Percentiles rank a stretch among this genome's conserved stretches.
phyloP scores from a whole-genome alignment of 495 filamentous ascomycete genomes.

The Trichoderma asperelloides region DNA sequence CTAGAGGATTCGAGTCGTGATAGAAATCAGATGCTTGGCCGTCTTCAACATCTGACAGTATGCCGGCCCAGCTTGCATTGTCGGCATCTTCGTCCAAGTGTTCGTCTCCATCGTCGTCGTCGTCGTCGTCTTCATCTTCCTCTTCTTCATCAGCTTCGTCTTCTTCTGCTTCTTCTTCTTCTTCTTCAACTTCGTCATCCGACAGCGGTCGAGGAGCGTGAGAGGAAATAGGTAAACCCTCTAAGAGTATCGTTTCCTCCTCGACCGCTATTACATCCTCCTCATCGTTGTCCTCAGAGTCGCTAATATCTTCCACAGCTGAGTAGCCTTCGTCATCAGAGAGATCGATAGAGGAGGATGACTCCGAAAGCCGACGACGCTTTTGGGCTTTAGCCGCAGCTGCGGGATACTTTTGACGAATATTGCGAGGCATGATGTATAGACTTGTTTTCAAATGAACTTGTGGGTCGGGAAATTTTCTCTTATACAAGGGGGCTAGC shows the following conservation, averaged over 20 bases:
- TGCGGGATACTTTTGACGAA: conserved; percentile 38
- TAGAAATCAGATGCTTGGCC: conserved; percentile 34
- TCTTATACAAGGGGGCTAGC: neutral
- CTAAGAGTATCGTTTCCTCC: conserved; percentile 57
- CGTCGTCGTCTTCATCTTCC: conserved; percentile 26
- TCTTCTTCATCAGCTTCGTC: conserved; percentile 32
- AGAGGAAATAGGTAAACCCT: conserved; percentile 20
- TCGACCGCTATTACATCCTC: conserved; percentile 62
- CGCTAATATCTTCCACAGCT: conserved; percentile 67
- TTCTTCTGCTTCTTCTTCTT: conserved; percentile 22
- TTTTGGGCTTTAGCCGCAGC: conserved; percentile 31
- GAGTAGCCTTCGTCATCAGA: conserved; percentile 63
- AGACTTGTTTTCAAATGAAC: neutral
- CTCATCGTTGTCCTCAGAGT: conserved; percentile 65
- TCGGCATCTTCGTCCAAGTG: conserved; percentile 34
- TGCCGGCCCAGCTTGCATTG: conserved; percentile 48
- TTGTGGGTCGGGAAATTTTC: neutral
- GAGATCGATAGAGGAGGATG: conserved; percentile 38
- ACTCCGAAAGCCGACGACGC: conserved; percentile 28
- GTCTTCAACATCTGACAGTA: conserved; percentile 40
- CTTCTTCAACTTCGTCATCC: conserved; percentile 12
- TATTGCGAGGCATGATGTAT: conserved; percentile 42
- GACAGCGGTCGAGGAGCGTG: conserved; percentile 34
- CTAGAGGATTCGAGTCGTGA: conserved; percentile 33
- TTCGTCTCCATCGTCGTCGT: conserved; percentile 27